These are phyloP conservation scores for Metschnikowia cubensis DNA, from an alignment of 805 yeast genomes.

Conservation along the genomic window DNA sequence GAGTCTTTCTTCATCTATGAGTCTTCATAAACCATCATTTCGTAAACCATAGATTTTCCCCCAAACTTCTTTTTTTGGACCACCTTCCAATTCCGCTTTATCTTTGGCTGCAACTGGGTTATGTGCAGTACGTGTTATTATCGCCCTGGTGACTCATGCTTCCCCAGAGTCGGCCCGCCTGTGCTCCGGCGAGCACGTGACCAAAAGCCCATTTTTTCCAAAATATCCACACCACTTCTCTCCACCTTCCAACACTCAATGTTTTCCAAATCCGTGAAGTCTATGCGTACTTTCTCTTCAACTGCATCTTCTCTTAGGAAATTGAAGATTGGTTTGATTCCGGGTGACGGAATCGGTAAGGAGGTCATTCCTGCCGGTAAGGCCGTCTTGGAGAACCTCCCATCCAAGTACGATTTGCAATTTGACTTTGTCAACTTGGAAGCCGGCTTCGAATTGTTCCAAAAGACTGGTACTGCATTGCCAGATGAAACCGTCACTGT, in stretches of 20 bases:
- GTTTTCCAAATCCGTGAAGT: slow-evolving; percentile 17
- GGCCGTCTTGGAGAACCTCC: slow-evolving; percentile 78
- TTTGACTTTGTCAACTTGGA: slow-evolving; percentile 85
- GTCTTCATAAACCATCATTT: no score
- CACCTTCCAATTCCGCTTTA: neutral
- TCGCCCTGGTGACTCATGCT: slow-evolving; percentile 7
- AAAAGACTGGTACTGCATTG: slow-evolving; percentile 90
- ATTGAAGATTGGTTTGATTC: slow-evolving; percentile 64
- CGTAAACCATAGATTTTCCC: no score
- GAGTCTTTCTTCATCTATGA: no score
- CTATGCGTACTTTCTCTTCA: slow-evolving; percentile 28
- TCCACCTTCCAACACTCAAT: slow-evolving; percentile 3
- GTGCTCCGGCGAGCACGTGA: slow-evolving; percentile 2
- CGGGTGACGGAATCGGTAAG: slow-evolving; percentile 98
- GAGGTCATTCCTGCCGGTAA: slow-evolving; percentile 98
- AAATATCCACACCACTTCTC: neutral
- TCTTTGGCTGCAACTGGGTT: neutral
- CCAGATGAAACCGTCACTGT: slow-evolving; percentile 87
- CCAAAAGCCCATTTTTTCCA: neutral
- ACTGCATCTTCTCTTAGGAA: slow-evolving; percentile 29
- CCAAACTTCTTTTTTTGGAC: no score
- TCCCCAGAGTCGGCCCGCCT: slow-evolving; percentile 7
- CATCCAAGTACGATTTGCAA: slow-evolving; percentile 66
- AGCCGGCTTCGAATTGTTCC: slow-evolving; percentile 94
- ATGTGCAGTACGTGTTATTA: neutral